These are phyloP conservation scores for Pseudoturritis turrita DNA, from an alignment of 345 rosid genomes.

Conservation along the genomic window DNA sequence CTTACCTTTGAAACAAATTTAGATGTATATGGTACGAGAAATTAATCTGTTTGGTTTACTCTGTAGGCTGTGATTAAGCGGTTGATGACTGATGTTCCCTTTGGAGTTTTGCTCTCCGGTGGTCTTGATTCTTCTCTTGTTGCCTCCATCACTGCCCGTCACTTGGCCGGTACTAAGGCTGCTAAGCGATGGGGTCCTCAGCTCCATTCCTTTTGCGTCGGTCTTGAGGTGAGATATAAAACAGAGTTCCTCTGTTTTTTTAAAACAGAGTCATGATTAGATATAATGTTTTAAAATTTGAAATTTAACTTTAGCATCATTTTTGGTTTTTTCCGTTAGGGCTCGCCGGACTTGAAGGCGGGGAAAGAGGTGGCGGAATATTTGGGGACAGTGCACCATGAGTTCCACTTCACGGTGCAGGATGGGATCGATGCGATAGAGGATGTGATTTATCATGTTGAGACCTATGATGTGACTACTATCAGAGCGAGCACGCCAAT, in stretches of 20 bases:
- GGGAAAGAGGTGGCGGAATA: slow-evolving; percentile 86
- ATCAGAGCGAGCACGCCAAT: slow-evolving; percentile 92
- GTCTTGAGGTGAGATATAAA: slow-evolving; percentile 58
- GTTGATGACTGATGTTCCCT: slow-evolving; percentile 92
- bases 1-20: not conserved
- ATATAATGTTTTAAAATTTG: not conserved
- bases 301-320: not conserved
- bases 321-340: slow-evolving; percentile 29
- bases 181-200: slow-evolving; percentile 84
- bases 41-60: not conserved
- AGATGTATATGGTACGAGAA: not conserved
- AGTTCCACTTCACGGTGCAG: slow-evolving; percentile 88
- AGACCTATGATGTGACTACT: slow-evolving; percentile 87
- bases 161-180: slow-evolving; percentile 64
- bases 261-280: not conserved
- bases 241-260: slow-evolving; percentile 21
- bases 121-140: slow-evolving; percentile 94
- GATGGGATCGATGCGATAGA: slow-evolving; percentile 96
- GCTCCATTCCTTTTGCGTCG: slow-evolving; percentile 89
- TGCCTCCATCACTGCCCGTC: slow-evolving; percentile 78
- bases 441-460: slow-evolving; percentile 87
- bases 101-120: slow-evolving; percentile 89
- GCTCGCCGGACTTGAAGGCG: slow-evolving; percentile 85
- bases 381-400: slow-evolving; percentile 87
- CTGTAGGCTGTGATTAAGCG: slow-evolving; percentile 85